A percentile compares a stretch with the other conserved stretches of the same genome.
Evolutionary conservation across 768 basidiomycete genomes (phyloP).

Genomic region (Kwoniella newhampshirensis): DNA sequence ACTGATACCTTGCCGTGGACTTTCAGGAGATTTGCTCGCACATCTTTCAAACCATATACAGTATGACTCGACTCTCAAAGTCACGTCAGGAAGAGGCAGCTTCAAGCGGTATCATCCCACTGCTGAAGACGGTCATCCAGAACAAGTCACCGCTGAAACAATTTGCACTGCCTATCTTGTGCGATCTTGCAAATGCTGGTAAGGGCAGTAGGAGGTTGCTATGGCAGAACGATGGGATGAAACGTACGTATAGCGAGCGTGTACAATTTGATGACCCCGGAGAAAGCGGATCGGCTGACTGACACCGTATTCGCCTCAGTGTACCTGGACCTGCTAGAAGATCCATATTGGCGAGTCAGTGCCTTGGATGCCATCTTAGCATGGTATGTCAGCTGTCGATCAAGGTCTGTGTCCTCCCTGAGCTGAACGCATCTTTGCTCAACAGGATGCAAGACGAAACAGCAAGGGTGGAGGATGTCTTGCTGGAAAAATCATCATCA

Average conservation of each 20-base stretch:
- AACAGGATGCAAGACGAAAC: conserved; percentile 91
- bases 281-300: background rate
- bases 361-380: conserved; percentile 78
- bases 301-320: conserved; percentile 24
- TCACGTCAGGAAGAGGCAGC: conserved; percentile 95
- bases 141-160: conserved; percentile 90
- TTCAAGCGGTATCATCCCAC: conserved; percentile 89
- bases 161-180: conserved; percentile 93
- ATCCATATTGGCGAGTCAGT: conserved; percentile 53
- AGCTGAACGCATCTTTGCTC: background rate
- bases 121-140: conserved; percentile 82
- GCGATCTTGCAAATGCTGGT: conserved; percentile 91
- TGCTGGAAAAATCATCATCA: conserved; percentile 75
- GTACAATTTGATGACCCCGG: background rate
- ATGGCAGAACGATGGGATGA: conserved; percentile 91
- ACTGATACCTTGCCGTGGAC: too few relatives aligned
- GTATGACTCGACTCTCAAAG: conserved; percentile 91
- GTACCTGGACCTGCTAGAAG: conserved; percentile 51
- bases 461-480: conserved; percentile 83
- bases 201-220: conserved; percentile 85
- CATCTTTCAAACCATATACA: conserved; percentile 95
- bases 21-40: conserved; percentile 92
- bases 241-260: conserved; percentile 33
- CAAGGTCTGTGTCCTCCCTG: background rate
- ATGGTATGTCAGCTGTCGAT: conserved; percentile 63